Evolutionary conservation across 805 yeast genomes (phyloP).

Genomic region (Ogataea nitratoaversa): DNA sequence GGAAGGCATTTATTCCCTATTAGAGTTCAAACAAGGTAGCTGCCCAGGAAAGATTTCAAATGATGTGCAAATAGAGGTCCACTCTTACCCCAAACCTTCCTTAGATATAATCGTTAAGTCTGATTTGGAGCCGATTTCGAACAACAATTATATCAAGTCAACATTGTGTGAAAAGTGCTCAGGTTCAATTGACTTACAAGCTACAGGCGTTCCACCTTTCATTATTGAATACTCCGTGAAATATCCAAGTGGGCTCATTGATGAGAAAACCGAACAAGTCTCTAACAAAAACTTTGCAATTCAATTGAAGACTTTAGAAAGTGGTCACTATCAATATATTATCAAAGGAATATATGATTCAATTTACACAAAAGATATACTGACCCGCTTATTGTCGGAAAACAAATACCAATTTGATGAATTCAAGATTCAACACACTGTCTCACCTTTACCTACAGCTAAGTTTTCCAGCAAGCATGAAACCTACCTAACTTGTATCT

Average conservation of each 20-base stretch:
- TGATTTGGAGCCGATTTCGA: slow-evolving; percentile 2
- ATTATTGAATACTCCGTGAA: slow-evolving; percentile 60
- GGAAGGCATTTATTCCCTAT: slow-evolving; percentile 41
- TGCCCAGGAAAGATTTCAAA: slow-evolving; percentile 39
- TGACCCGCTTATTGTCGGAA: slow-evolving; percentile 23
- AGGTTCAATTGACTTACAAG: slow-evolving; percentile 32
- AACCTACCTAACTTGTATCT: slow-evolving; percentile 27
- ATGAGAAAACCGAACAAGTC: slow-evolving; percentile 38
- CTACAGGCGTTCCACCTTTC: slow-evolving; percentile 62
- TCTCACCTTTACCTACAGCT: slow-evolving; percentile 60
- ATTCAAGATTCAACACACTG: slow-evolving; percentile 44
- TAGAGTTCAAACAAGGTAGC: slow-evolving; percentile 37
- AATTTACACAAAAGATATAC: slow-evolving; percentile 44
- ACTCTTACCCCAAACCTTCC: slow-evolving; percentile 29
- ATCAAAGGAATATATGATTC: slow-evolving; percentile 65
- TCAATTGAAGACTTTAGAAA: slow-evolving; percentile 35
- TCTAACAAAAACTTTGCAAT: slow-evolving; percentile 37
- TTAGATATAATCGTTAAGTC: slow-evolving; percentile 11
- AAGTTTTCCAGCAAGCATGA: slow-evolving; percentile 17
- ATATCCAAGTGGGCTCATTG: slow-evolving; percentile 51
- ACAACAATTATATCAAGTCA: slow-evolving; percentile 7
- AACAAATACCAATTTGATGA: slow-evolving; percentile 25
- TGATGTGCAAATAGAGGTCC: slow-evolving; percentile 19
- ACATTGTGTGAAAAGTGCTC: slow-evolving; percentile 24
- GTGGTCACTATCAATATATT: slow-evolving; percentile 60